Evolutionary conservation across 2,329 filamentous ascomycete genomes (phyloP), one percentile per base, ranked within the genome.

Genomic region (Blumeriella jaapii): DNA sequence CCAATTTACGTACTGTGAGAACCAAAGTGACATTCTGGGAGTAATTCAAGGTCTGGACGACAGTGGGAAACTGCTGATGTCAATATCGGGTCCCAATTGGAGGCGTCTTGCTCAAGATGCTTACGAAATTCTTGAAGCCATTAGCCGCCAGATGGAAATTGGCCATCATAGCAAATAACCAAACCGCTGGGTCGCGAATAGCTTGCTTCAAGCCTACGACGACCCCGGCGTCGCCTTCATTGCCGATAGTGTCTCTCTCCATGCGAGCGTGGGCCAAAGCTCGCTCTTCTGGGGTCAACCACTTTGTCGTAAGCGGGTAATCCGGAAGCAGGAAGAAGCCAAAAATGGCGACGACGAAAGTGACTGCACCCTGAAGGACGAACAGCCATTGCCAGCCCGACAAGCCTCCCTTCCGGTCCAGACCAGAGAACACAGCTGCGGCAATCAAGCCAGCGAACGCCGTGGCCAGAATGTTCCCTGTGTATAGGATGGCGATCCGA

Each of bases 401-500:
- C 11, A 71, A 59, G 1, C 65, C 65, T 29, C 60, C 59, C 2
- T 52, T 55, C 3, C 62, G 61, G 19, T 68, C 59, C 8, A 71
- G 54, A 6, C 59, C 54, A 3, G 58, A 58, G 3, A 42, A 44
- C 27, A 50, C 49, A 9, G 60, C 54, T 55, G 61, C 63, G 16
- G 64, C 64, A 6, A 67, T 50, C 3, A 68, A 49, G 6, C 63
- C 62, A 7, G 62, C 62, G 30, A 68, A 68, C 0, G 66, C 66
- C 9, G 67, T 67, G 0, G 61, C 69, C 2, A 71, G 57, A 5
- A 74, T 64, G 0, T 68, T 67, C 1, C 68, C 69, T 0, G 66
- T 69, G 45, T 69, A 71, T 51, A 69, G 74, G n/a, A 73, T 59
- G 18, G 64, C 65, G 41, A 74, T 72, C 2, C 69, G 61, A 46